Evolutionary conservation across 2,329 filamentous ascomycete species (phyloP), one percentile per base, ranked within the genome.

Genomic region (Aspergillus udagawae): DNA sequence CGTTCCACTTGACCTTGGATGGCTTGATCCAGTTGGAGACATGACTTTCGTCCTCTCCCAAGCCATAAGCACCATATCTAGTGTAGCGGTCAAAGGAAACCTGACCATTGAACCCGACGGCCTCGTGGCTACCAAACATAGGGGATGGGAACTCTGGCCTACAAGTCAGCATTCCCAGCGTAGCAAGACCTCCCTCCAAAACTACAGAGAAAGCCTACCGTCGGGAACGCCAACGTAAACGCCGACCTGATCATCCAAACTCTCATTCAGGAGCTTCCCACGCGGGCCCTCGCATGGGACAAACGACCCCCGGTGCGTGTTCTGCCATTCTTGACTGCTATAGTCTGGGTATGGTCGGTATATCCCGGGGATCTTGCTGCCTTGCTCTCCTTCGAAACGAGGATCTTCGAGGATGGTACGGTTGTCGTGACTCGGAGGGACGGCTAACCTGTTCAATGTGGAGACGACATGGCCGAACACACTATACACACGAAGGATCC

Each of bases 311-410:
- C 81, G 78, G 61, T 82, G 82, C 29, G 75, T 70, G 50, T 76
- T 73, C 64, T 78, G 81, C 86, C 86, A 91, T 8, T 77, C 73
- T 1, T 77, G 74, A 51, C 79, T 82, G 65, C 89, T 86, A 73
- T 91, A 90, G 21, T 84, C 77, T 0, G 88, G 88, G 60, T 90
- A 91, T 0, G 89, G 89, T 57, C 86, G 80, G 72, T 89, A 90
- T 20, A 80, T 76, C 54, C 83, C 77, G 0, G 85, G 82, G 17
- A 23, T 23, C 42, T 45, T 45, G 20, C n/a, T 45, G 10, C 42
- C 21, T 45, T 45, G n/a, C 3, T 21, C 17, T 20, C 38, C 38
- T 23, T 45, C n/a, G 10, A 45, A 20, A 10, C 42, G 42, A 45
- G 42, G 42, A 45, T 45, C 42, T 23, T 45, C 42, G 21, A 45